These are phyloP conservation scores for Penicillium sp. DNA, from an alignment of 2,329 filamentous ascomycete genomes.

Conservation along the genomic window DNA sequence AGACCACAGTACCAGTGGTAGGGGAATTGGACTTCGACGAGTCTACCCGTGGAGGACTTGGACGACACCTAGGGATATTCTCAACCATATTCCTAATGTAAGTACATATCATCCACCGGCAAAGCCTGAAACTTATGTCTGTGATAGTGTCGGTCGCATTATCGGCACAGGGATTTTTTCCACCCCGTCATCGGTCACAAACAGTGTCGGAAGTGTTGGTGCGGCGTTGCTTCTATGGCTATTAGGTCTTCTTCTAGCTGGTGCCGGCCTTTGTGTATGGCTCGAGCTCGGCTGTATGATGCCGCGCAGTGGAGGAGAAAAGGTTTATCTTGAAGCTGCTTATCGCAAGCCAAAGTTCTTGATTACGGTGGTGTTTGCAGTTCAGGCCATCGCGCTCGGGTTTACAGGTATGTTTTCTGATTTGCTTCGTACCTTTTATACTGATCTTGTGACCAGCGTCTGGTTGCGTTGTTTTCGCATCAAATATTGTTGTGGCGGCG, in stretches of 20 bases:
- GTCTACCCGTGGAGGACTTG: slow-evolving; percentile 21
- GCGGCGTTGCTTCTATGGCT: slow-evolving; percentile 60
- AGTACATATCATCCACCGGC: neutral
- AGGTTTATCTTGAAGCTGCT: slow-evolving; percentile 65
- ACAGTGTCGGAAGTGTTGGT: slow-evolving; percentile 61
- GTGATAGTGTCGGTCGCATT: slow-evolving; percentile 43
- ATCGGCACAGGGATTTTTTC: slow-evolving; percentile 67
- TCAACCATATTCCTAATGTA: slow-evolving; percentile 28
- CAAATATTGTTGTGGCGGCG: slow-evolving; percentile 65
- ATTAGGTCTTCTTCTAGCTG: slow-evolving; percentile 56
- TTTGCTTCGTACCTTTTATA: neutral
- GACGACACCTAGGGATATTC: slow-evolving; percentile 19
- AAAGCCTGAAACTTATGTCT: neutral
- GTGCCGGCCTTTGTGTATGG: slow-evolving; percentile 56
- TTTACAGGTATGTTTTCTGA: slow-evolving; percentile 43
- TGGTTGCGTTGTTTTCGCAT: slow-evolving; percentile 66
- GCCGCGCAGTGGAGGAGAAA: slow-evolving; percentile 62
- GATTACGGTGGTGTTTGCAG: slow-evolving; percentile 58
- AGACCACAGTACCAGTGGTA: neutral
- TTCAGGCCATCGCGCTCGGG: slow-evolving; percentile 58
- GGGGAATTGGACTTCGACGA: slow-evolving; percentile 21
- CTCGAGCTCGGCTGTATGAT: slow-evolving; percentile 66
- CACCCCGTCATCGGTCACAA: slow-evolving; percentile 61
- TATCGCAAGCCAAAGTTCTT: slow-evolving; percentile 59
- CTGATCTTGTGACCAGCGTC: slow-evolving; percentile 34